Evolutionary conservation across 768 basidiomycete genomes (phyloP).

Genomic region (Neoboletus magnificus): DNA sequence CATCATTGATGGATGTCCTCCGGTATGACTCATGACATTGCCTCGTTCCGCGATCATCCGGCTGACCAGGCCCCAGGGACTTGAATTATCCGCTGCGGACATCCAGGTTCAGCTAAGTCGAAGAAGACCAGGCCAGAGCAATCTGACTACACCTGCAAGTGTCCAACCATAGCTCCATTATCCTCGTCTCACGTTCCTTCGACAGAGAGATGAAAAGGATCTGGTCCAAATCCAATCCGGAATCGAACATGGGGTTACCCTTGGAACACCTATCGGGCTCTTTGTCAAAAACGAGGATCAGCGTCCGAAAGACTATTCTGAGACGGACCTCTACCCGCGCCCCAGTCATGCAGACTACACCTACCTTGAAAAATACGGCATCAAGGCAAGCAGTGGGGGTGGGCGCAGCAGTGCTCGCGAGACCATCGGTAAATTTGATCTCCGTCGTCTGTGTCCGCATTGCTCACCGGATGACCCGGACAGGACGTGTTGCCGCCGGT

Average conservation of each 20-base stretch:
- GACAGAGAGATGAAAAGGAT: conserved; percentile 92
- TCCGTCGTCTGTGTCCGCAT: not conserved
- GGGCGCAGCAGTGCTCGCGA: conserved; percentile 94
- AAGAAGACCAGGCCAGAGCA: conserved; percentile 91
- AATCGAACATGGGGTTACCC: conserved; percentile 87
- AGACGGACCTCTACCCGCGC: conserved; percentile 95
- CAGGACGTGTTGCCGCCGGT: conserved; percentile 94
- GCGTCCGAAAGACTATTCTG: conserved; percentile 95
- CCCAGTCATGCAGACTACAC: conserved; percentile 98
- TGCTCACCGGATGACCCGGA: conserved; percentile 4
- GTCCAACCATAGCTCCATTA: not conserved
- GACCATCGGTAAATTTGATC: conserved; percentile 70
- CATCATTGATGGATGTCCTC: conserved; percentile 96
- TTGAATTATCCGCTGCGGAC: conserved; percentile 74
- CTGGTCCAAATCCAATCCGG: conserved; percentile 92
- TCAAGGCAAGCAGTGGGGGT: conserved; percentile 97
- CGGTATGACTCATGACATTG: conserved; percentile 49
- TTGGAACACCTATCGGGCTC: conserved; percentile 97
- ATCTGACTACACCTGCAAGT: conserved; percentile 91
- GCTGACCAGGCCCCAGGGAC: conserved; percentile 55
- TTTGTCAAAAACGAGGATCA: conserved; percentile 98
- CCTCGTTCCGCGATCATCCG: conserved; percentile 6
- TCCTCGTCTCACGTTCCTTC: conserved; percentile 1
- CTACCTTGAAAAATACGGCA: conserved; percentile 94
- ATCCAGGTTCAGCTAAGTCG: conserved; percentile 90